phyloP scores from a whole-genome alignment of 257 asterid species.

The Solanum etuberosum region DNA sequence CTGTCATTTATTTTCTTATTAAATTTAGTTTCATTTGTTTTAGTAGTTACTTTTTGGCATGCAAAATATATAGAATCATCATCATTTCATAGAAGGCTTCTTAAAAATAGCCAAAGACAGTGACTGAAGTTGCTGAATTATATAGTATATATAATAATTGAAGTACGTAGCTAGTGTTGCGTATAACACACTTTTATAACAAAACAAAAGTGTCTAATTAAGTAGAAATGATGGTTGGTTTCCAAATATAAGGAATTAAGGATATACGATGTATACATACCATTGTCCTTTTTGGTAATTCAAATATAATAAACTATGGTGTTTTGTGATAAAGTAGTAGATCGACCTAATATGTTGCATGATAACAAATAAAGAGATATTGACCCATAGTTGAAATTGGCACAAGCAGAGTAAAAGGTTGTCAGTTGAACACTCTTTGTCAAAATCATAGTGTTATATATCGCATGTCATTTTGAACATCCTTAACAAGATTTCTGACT shows the following conservation, averaged over 20 bases:
- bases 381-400: not conserved
- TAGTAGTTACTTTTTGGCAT: not conserved
- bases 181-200: not conserved
- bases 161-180: not conserved
- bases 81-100: not conserved
- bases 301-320: not conserved
- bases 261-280: not conserved
- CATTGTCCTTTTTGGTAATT: not conserved
- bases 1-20: not conserved
- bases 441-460: no score
- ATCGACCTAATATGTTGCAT: not conserved
- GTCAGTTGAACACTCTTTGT: not conserved
- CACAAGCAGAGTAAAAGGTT: not conserved
- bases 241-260: not conserved
- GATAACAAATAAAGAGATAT: not conserved
- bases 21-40: not conserved
- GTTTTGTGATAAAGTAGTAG: not conserved
- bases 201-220: not conserved
- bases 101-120: not conserved
- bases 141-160: not conserved
- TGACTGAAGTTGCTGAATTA: slow-evolving; percentile 5
- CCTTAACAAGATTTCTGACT: no score
- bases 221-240: not conserved
- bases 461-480: no score
- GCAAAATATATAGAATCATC: not conserved